phyloP scores from a whole-genome alignment of 1,284 basidiomycete genomes.

The Trichosporon faecale region DNA sequence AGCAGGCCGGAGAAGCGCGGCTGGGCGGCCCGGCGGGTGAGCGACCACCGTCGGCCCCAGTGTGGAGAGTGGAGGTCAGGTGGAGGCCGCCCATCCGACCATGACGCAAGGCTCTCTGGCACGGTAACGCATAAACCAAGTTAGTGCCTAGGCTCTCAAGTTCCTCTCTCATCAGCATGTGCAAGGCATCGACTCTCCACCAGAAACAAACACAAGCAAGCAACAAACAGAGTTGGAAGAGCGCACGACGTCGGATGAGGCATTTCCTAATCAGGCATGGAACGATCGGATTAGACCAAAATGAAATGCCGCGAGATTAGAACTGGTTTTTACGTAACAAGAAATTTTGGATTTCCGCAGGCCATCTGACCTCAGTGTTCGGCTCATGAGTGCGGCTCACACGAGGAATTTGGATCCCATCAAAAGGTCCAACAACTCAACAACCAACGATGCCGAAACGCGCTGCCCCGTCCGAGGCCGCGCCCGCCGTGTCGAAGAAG shows the following conservation, averaged over 20 bases:
- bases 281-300: not conserved
- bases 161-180: not conserved
- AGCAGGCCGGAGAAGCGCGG: conserved; percentile 1
- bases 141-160: not conserved
- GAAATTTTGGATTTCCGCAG: conserved; percentile 9
- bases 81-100: not conserved
- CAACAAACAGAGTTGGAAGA: not conserved
- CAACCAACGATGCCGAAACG: conserved; percentile 30
- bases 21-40: not conserved
- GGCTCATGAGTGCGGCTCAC: not conserved
- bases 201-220: not conserved
- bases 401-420: not conserved
- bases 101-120: not conserved
- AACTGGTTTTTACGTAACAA: conserved; percentile 2
- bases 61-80: not conserved
- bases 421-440: not conserved
- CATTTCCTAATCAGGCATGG: not conserved
- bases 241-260: too few species aligned
- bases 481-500: conserved; percentile 28
- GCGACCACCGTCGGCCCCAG: not conserved
- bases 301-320: not conserved
- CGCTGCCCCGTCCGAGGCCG: conserved; percentile 26
- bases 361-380: not conserved
- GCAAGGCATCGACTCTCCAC: not conserved
- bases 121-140: not conserved